A percentile compares a stretch with the other conserved stretches of the same genome.
Conservation (phyloP, 306 rosid genomes). For the Dryas alaskensis region DNA sequence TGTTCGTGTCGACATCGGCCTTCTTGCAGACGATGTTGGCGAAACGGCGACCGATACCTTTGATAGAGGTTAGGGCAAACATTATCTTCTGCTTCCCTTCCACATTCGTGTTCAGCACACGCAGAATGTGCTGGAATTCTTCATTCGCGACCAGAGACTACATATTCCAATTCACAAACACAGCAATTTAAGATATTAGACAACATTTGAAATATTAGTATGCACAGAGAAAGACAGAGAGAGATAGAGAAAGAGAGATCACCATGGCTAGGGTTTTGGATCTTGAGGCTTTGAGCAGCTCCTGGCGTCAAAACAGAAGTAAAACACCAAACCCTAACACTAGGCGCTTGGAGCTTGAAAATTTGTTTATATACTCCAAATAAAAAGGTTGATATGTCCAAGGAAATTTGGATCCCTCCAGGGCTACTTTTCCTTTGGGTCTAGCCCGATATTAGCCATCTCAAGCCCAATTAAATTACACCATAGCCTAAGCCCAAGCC, state of each 20-base stretch:
- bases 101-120: conserved; percentile 35
- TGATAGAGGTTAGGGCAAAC: conserved; percentile 39
- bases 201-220: background rate
- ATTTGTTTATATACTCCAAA: background rate
- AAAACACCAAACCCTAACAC: conserved; percentile 5
- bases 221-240: background rate
- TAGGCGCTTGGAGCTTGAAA: background rate
- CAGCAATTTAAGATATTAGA: background rate
- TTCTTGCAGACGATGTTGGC: conserved; percentile 39
- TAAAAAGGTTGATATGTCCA: background rate
- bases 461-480: background rate
- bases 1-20: conserved; percentile 39
- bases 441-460: too few relatives aligned
- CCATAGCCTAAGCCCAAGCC: background rate
- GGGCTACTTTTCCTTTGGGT: too few relatives aligned
- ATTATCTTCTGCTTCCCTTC: conserved; percentile 39
- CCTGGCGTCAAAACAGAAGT: background rate
- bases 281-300: conserved; percentile 13
- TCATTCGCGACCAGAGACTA: conserved; percentile 30
- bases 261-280: conserved; percentile 30
- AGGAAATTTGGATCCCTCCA: too few relatives aligned
- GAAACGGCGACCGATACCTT: conserved; percentile 38
- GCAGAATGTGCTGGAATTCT: conserved; percentile 40
- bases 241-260: background rate
- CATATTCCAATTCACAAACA: background rate